Evolutionary conservation across 768 basidiomycete genomes (phyloP), one percentile per base, ranked within the genome.

Genomic region (Rhizopogon vinicolor): DNA sequence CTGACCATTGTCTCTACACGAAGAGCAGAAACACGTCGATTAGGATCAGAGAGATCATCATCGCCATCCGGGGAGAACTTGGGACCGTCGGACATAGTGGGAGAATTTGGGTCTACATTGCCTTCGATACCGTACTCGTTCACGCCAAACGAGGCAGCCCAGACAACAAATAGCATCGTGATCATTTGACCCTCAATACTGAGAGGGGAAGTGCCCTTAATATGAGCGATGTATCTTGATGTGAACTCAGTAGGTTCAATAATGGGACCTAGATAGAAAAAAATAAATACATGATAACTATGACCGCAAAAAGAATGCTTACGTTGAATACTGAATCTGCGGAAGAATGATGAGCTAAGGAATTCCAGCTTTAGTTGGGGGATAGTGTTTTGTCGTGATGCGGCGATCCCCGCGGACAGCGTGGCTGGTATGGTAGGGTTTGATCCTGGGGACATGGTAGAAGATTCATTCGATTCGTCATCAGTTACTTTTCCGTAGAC

Each of bases 101-200:
- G 56, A 10, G 55, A 9, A 29, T 18, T 18, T 1, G 57, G 53
- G 40, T 61, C 57, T 4, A 42, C 3, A 7, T 65, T 65, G 41
- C 75, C 74, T 42, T 86, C 83, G 14, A 79, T 64, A 39, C 93
- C 94, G 42, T 75, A 78, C 62, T 93, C 90, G 67, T 95, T 83
- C 44, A 96, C 74, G 41, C 94, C 95, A 67, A 91, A 94, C 40
- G 91, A 92, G 4, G 86, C 82, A 0, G 92, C 94, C 93, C 93
- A 97, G 19, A 88, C 83, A 43, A 90, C 90, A 19, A 96, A 77
- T 31, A 91, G 71, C 78, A 90, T 87, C 18, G 85, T 79, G 41
- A 97, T 78, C 54, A 96, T 80, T 41, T 82, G 81, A 12, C 87
- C 93, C 60, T 91, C 86, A 46, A 81, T 75, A n/a, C 82, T 79